A percentile compares a stretch with the other conserved stretches of the same genome.
Conservation (phyloP, 257 asterid species). For the Lycium barbarum region DNA sequence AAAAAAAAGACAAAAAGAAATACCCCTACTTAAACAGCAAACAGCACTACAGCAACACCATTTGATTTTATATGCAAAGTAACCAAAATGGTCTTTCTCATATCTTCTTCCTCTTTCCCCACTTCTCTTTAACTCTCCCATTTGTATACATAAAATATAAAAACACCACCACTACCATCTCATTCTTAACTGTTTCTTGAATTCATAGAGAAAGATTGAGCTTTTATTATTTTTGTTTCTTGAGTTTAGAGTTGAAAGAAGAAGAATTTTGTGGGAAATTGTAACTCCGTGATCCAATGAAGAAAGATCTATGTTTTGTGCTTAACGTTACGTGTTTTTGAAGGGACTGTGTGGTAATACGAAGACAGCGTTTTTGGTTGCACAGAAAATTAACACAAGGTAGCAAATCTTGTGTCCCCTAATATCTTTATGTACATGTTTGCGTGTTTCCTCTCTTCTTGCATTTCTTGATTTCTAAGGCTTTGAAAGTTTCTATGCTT, state of each 20-base stretch:
- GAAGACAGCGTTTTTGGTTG: slow-evolving; percentile 41
- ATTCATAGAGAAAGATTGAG: not conserved
- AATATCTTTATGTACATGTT: slow-evolving; percentile 37
- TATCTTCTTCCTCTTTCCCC: slow-evolving; percentile 10
- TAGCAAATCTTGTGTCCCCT: slow-evolving; percentile 39
- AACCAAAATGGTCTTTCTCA: slow-evolving; percentile 33
- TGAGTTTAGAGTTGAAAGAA: not conserved
- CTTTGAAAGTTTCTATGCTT: slow-evolving; percentile 55
- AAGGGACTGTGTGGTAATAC: slow-evolving; percentile 45
- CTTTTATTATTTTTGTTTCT: not conserved
- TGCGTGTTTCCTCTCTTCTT: slow-evolving; percentile 22
- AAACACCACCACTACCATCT: not conserved
- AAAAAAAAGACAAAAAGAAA: not conserved
- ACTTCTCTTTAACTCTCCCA: slow-evolving; percentile 7
- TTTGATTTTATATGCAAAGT: slow-evolving; percentile 25
- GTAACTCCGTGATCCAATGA: slow-evolving; percentile 41
- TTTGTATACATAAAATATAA: slow-evolving; percentile 9
- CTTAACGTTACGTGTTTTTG: slow-evolving; percentile 73
- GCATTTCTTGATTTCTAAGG: slow-evolving; percentile 51
- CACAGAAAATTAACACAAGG: slow-evolving; percentile 12
- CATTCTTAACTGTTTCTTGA: slow-evolving; percentile 17
- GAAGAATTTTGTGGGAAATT: slow-evolving; percentile 7
- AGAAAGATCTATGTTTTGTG: slow-evolving; percentile 79
- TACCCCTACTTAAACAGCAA: slow-evolving; percentile 18
- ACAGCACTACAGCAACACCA: slow-evolving; percentile 28